Conservation (phyloP, 1,284 basidiomycete genomes). For the Ceratobasidium sp. region DNA sequence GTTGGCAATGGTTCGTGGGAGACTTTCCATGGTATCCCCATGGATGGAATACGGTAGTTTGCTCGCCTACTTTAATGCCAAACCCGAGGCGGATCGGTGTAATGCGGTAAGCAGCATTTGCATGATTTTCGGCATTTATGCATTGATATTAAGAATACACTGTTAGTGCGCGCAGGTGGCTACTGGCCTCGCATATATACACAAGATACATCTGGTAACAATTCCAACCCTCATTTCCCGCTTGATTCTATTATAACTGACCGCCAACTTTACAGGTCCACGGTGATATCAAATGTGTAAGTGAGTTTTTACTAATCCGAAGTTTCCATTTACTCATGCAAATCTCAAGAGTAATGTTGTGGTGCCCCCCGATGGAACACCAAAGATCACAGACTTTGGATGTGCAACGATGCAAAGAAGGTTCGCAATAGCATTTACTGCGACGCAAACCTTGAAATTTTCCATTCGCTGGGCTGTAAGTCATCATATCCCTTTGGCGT, state of each 20-base stretch:
- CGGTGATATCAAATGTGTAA: slow-evolving; percentile 34
- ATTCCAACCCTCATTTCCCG: too few species aligned
- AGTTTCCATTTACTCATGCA: not conserved
- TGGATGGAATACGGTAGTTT: slow-evolving; percentile 33
- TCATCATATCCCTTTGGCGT: not conserved
- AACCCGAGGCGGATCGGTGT: slow-evolving; percentile 6
- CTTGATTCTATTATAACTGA: not conserved
- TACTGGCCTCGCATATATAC: slow-evolving; percentile 19
- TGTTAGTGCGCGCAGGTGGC: slow-evolving; percentile 27
- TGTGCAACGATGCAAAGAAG: slow-evolving; percentile 31
- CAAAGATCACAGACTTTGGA: slow-evolving; percentile 33
- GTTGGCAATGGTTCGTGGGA: slow-evolving; percentile 12
- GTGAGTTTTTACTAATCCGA: not conserved
- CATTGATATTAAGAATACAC: too few species aligned
- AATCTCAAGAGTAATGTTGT: slow-evolving; percentile 36
- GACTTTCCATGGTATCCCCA: slow-evolving; percentile 26
- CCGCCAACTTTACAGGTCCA: slow-evolving; percentile 4
- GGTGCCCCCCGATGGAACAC: slow-evolving; percentile 10
- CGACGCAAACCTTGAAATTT: slow-evolving; percentile 23
- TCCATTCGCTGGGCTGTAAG: slow-evolving; percentile 29
- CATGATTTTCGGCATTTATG: not conserved
- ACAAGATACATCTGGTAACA: slow-evolving; percentile 11
- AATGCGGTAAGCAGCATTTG: not conserved
- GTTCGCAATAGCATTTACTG: slow-evolving; percentile 29
- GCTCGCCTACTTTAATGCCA: slow-evolving; percentile 4